These are phyloP conservation scores for Phoma sp. DNA, from an alignment of 2,329 filamentous ascomycete species.

Conservation along the genomic window DNA sequence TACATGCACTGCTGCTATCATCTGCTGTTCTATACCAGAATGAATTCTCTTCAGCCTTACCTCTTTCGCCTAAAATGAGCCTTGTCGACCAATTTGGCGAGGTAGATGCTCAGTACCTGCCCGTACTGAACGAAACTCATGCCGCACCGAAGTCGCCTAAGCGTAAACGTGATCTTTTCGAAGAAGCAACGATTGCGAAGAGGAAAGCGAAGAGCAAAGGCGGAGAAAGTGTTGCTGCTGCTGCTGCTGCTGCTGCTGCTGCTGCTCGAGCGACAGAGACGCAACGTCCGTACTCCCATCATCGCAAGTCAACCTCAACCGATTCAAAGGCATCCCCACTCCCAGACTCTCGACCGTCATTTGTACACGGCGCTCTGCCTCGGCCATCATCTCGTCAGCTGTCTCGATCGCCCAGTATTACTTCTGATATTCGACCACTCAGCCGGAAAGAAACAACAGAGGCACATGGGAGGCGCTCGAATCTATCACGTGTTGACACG, in stretches of 20 bases:
- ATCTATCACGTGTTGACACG: constrained; percentile 46
- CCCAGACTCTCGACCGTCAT: constrained; percentile 35
- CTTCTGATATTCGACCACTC: constrained; percentile 39
- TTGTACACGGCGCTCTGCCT: constrained; percentile 30
- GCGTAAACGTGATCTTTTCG: constrained; percentile 56
- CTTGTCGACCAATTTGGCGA: constrained; percentile 1
- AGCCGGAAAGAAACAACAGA: constrained; percentile 42
- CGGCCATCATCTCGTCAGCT: constrained; percentile 35
- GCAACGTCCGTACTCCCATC: constrained; percentile 39
- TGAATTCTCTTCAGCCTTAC: constrained; percentile 10
- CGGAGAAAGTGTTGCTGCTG: constrained; percentile 53
- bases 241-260: constrained; percentile 53
- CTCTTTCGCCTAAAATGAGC: constrained; percentile 13
- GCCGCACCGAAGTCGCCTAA: constrained; percentile 44
- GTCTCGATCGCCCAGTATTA: constrained; percentile 45
- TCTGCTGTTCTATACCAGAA: constrained; percentile 48
- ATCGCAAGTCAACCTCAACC: constrained; percentile 44
- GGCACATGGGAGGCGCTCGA: constrained; percentile 37
- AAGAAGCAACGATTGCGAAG: constrained; percentile 55
- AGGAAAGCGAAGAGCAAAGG: constrained; percentile 53
- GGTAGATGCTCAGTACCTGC: constrained; percentile 45
- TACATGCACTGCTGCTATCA: constrained; percentile 54
- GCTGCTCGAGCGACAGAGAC: constrained; percentile 44
- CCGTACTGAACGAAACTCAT: constrained; percentile 33
- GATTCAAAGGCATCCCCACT: constrained; percentile 32